A percentile compares a stretch with the other conserved stretches of the same genome.
phyloP scores from a whole-genome alignment of 208 protist species.

The Acanthamoeba triangularis region DNA sequence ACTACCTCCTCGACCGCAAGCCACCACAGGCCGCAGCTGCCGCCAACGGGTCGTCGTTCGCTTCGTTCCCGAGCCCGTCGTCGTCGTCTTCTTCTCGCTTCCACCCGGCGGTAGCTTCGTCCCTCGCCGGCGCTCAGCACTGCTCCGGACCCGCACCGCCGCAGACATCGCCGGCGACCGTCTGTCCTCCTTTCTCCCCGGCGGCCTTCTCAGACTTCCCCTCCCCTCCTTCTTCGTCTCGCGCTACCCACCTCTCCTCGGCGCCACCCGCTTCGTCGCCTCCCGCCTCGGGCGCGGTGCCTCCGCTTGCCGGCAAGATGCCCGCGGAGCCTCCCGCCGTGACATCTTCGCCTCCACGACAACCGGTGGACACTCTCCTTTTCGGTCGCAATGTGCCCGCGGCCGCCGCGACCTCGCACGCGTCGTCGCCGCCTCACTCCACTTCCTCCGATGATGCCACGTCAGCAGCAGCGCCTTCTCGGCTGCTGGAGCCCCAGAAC shows the following conservation, averaged over 20 bases:
- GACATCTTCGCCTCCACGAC: background rate
- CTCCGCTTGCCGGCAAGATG: background rate
- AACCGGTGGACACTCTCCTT: background rate
- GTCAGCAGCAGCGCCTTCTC: background rate
- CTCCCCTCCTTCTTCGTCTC: background rate
- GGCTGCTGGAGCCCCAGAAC: background rate
- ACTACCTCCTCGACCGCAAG: slow-evolving; percentile 21
- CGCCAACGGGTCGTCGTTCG: background rate
- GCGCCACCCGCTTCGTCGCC: background rate
- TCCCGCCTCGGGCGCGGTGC: background rate
- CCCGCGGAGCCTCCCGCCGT: too few species aligned
- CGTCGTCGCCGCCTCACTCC: background rate
- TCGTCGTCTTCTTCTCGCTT: background rate
- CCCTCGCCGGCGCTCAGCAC: background rate
- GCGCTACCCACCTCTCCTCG: background rate
- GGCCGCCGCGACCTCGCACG: background rate
- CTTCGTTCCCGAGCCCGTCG: background rate
- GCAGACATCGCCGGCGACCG: background rate
- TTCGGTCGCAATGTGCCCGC: background rate
- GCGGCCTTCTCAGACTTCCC: background rate
- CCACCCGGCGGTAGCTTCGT: background rate
- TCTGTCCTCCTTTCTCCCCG: background rate
- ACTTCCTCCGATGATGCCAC: background rate
- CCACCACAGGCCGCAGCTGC: background rate
- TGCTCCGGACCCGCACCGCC: background rate